Evolutionary conservation across 495 filamentous ascomycete genomes (phyloP).

Genomic region (Clavariopsis aquatica): DNA sequence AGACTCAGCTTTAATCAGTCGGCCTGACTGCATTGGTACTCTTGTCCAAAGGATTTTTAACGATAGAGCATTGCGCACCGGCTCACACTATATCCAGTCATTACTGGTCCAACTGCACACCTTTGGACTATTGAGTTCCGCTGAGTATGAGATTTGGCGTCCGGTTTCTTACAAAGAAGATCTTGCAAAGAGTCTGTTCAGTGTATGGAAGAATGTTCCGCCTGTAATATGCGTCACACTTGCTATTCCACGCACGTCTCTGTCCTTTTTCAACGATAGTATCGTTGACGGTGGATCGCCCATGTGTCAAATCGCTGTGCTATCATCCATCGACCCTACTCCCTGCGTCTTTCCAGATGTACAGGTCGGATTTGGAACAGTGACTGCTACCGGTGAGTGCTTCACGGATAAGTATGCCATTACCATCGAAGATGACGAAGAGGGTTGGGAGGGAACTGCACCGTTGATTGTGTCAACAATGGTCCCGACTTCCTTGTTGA

Average conservation of each 20-base stretch:
- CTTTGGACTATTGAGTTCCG: background rate
- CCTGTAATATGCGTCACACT: background rate
- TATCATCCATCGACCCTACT: too few species aligned
- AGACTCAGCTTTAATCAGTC: background rate
- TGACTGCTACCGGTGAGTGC: background rate
- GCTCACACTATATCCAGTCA: background rate
- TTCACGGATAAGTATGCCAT: background rate
- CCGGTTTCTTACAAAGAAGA: background rate
- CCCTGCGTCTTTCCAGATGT: constrained; percentile 4
- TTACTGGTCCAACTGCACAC: background rate
- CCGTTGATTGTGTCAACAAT: constrained; percentile 3
- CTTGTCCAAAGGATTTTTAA: background rate
- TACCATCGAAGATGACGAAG: background rate
- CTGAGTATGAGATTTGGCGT: background rate
- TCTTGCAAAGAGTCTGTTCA: background rate
- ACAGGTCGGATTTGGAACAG: background rate
- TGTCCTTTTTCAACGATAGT: background rate
- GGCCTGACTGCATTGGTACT: background rate
- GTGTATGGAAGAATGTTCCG: background rate
- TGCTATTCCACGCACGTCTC: background rate
- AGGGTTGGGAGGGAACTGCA: background rate
- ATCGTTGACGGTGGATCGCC: background rate
- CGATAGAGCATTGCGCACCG: background rate
- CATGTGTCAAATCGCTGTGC: background rate
- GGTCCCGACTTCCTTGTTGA: background rate